Base-by-base conservation (phyloP, 441 rosid genomes). In the Jatropha podagrica region DNA sequence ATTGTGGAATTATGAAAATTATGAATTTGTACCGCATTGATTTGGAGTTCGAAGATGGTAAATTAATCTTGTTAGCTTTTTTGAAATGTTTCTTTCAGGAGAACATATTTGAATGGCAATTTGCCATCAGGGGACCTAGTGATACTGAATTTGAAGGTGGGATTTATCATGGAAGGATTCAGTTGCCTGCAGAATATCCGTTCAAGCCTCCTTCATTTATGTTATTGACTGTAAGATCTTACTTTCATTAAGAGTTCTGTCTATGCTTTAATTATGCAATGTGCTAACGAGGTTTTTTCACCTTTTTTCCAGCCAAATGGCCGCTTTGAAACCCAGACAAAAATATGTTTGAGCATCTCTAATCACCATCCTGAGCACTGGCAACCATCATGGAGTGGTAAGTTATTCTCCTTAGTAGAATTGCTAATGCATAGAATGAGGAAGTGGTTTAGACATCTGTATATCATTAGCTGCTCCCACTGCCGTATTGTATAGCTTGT, bases 331-430 rank as follows among this genome's bases (percentile, higher is more conserved):
- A 92, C 93, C 48, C 95, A 93, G 73, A 95, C 99, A 2, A 95
- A 95, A 87, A 92, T 95, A 80, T 95, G 99, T 83, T 82, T 95
- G 76, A 95, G 99, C 87, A 95, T 95, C 76, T 95, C 99, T 0
- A 92, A 92, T 87, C 92, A 96, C 78, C 99, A 96, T 84, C 99
- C 99, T 0, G 98, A 96, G 89, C 99, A 96, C 62, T 96, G 99
- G 99, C 98, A 92, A 84, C 99, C 99, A 18, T 96, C 99, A 15
- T 96, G 99, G 99, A 92, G 99, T 75, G 98, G 99, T 96, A 83
- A 84, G 79, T 71, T 62, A 63, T 55, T 18, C 64, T 77, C 44
- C 60, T 68, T 68, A 2, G 26, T 5, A 18, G 11, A 9, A 17
- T 27, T 44, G 55, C 54, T 73, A 42, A 49, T 49, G 8, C 14